Base-by-base conservation (phyloP, 345 rosid genomes). In the Psidium guajava region DNA sequence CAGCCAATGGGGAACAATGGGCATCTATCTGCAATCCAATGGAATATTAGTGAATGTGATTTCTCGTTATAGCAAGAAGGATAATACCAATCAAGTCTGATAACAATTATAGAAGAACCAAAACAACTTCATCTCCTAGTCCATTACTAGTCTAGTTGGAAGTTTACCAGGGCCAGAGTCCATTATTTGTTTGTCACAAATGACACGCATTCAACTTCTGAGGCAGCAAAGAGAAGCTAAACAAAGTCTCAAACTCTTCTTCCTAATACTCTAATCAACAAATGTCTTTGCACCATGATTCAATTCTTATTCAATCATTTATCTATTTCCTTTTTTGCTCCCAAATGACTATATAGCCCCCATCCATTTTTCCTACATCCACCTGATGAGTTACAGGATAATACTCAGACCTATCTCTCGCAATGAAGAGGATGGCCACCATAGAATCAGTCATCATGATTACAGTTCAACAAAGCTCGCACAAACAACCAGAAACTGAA, bases 1-100 rank as follows among this genome's bases (percentile, higher is more conserved):
- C 98, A 89, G 96, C 97, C 92, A 96, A 86, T 74, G 96, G 96
- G 82, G 98, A 87, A 52, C 91, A 94, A 86, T 96, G 99, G 82
- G 99, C 99, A 84, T 96, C 99, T 82, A 96, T 95, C 99, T 96
- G 94, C 85, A 58, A 81, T 50, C 28, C 69, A 22, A 77, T 81
- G 81, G 85, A 86, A 54, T 69, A 54, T 27, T 36, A n/a, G 49
- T 82, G 47, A 36, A 32, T 54, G 61, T 16, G 25, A 82, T 82
- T 40, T 82, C 61, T 52, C 47, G 8, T 28, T 9, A 54, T 16
- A 53, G 61, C 15, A 82, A 53, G 84, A 82, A 44, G 44, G 47
- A 32, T 32, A 18, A 36, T 18, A 69, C 47, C 36, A 32, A 32
- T 64, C 77, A 64, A 32, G 77, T 32, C 47, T 18, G 44, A 18